Evolutionary conservation across 352 stramenopile genomes (phyloP), one percentile per base, ranked within the genome.

Genomic region (Phytopythium chamaehyphon): DNA sequence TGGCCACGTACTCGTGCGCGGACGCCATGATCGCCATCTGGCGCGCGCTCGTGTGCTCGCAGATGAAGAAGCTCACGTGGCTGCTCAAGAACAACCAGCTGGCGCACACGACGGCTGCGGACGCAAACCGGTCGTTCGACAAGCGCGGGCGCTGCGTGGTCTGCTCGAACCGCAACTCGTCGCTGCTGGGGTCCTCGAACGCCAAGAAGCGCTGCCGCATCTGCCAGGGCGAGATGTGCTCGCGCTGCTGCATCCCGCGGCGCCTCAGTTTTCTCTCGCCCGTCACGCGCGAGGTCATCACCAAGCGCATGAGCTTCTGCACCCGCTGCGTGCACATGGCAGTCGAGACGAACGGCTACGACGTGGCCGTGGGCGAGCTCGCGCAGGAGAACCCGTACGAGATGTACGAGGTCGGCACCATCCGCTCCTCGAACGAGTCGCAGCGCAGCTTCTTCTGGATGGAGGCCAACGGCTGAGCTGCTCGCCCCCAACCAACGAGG

Each of bases 11-110:
- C 40, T 57, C 51, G 35, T 52, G 40, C 18, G 51, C 45, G 14
- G 51, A 56, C 39, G 52, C 47, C 10, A 55, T 64, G 57, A 43
- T 55, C 28, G 35, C 38, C 15, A 47, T 64, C 23, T 51, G 51
- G 31, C 38, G 52, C 33, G 40, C 51, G 4, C 23, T 53, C 16
- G 24, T 46, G 21, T 60, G 51, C 47, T 54, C 51, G 11, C 39
- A 64, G 14, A 53, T 55, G 40, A 64, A 64, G 51, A 64, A 64
- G 40, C 52, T 64, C 28, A 53, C 52, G 39, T 60, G 57, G 57
- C 51, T 64, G 23, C 40, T 72, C 22, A 55, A 50, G 10, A 53
- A 47, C 35, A 43, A 56, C 50, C 23, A 40, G 47, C 19, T 36
- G 19, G 47, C 33, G 19, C 35, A 43, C 47, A 53, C 47, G 19